A percentile compares a stretch with the other conserved stretches of the same genome.
These are phyloP conservation scores for Neopestalotiopsis clavispora DNA, from an alignment of 2,329 filamentous ascomycete genomes.

Conservation along the genomic window DNA sequence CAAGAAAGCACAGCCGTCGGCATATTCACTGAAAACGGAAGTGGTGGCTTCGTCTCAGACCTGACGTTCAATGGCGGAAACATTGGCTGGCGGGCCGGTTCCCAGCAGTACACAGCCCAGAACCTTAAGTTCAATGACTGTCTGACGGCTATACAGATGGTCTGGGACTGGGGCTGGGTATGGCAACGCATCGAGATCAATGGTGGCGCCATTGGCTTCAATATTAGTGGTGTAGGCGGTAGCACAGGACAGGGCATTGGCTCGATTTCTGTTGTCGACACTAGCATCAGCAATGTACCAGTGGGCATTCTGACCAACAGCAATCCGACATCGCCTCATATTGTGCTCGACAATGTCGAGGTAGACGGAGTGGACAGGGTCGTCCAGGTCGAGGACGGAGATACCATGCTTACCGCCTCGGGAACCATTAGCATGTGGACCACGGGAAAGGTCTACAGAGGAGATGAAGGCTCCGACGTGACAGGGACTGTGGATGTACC, in stretches of 20 bases:
- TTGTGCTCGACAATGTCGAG: slow-evolving; percentile 58
- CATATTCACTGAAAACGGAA: slow-evolving; percentile 64
- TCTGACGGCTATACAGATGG: slow-evolving; percentile 58
- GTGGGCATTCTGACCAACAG: slow-evolving; percentile 50
- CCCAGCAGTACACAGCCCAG: slow-evolving; percentile 67
- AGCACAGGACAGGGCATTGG: slow-evolving; percentile 46
- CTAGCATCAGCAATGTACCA: slow-evolving; percentile 51
- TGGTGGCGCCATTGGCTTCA: slow-evolving; percentile 21
- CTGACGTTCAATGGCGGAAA: slow-evolving; percentile 64
- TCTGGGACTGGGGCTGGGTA: slow-evolving; percentile 67
- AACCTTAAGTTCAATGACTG: slow-evolving; percentile 58
- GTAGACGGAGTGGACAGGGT: slow-evolving; percentile 41
- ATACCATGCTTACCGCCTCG: background rate
- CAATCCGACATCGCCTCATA: slow-evolving; percentile 36
- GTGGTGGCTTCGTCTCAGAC: slow-evolving; percentile 65
- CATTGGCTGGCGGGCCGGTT: slow-evolving; percentile 59
- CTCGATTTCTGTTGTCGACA: slow-evolving; percentile 63
- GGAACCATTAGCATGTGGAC: background rate
- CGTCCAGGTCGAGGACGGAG: slow-evolving; percentile 9
- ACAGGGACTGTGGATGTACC: too few species aligned
- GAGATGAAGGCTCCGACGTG: too few species aligned
- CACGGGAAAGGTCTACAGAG: too few species aligned
- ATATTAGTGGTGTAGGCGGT: slow-evolving; percentile 50
- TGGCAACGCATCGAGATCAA: background rate
- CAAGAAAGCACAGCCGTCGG: slow-evolving; percentile 54